These are phyloP conservation scores for Russula earlei DNA, from an alignment of 768 basidiomycete species.

Conservation along the genomic window DNA sequence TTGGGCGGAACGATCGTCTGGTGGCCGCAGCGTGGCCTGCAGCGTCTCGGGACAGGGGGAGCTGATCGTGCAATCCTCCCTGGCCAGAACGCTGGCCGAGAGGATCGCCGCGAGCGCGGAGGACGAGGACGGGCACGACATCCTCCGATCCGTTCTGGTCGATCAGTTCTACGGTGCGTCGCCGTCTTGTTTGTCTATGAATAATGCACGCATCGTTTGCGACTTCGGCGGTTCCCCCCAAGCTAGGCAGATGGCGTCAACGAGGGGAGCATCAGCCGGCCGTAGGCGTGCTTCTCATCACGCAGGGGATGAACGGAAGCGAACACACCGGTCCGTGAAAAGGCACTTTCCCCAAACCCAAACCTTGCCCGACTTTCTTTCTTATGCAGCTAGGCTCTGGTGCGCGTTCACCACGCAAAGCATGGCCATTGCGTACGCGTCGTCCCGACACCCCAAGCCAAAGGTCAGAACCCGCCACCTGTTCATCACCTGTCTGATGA, in stretches of 20 bases:
- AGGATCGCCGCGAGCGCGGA: constrained; percentile 29
- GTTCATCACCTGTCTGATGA: background rate
- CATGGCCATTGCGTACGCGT: constrained; percentile 71
- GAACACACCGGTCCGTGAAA: constrained; percentile 5
- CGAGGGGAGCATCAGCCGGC: constrained; percentile 39
- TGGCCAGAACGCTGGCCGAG: constrained; percentile 50
- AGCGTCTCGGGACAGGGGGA: constrained; percentile 70
- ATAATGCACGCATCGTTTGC: too few relatives aligned
- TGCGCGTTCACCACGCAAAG: constrained; percentile 77
- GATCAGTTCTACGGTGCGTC: constrained; percentile 44
- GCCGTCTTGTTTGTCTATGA: too few relatives aligned
- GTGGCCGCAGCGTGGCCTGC: constrained; percentile 43
- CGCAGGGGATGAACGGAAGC: constrained; percentile 33
- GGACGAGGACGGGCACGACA: constrained; percentile 47
- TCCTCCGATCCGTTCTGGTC: constrained; percentile 37
- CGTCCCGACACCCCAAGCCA: constrained; percentile 42
- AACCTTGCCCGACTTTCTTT: too few relatives aligned
- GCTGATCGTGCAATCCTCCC: constrained; percentile 45
- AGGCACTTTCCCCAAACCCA: background rate
- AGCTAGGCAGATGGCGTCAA: constrained; percentile 29
- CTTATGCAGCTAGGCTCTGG: constrained; percentile 54
- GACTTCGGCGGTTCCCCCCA: background rate
- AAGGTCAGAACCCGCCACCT: constrained; percentile 35
- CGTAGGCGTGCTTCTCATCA: constrained; percentile 56
- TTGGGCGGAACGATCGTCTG: constrained; percentile 43